Conservation (phyloP, 805 yeast genomes). For the Lipomyces lipofer region DNA sequence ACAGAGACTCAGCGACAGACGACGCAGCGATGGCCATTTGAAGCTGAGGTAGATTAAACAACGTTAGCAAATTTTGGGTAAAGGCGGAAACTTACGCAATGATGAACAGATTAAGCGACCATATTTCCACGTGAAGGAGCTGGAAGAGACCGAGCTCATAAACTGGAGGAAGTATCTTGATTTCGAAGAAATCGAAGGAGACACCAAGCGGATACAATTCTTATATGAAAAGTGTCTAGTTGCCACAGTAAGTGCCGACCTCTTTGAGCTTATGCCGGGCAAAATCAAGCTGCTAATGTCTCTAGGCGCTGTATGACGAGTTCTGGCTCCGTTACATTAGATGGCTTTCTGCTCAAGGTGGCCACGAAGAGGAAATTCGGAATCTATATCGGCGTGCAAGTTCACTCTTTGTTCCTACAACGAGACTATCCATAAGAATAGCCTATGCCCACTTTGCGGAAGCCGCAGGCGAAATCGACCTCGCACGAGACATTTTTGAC, state of each 20-base stretch:
- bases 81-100: background rate
- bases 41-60: slow-evolving; percentile 45
- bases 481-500: slow-evolving; percentile 36
- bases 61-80: background rate
- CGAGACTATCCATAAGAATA: slow-evolving; percentile 35
- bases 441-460: slow-evolving; percentile 40
- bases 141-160: slow-evolving; percentile 47
- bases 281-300: background rate
- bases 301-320: slow-evolving; percentile 51
- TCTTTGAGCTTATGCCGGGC: background rate
- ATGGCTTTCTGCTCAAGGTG: slow-evolving; percentile 47
- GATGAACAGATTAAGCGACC: slow-evolving; percentile 48
- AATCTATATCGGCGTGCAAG: slow-evolving; percentile 55
- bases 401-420: slow-evolving; percentile 37
- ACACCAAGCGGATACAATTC: slow-evolving; percentile 40
- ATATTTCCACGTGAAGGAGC: slow-evolving; percentile 54
- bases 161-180: slow-evolving; percentile 68
- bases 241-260: slow-evolving; percentile 42
- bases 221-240: slow-evolving; percentile 74
- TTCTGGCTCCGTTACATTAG: slow-evolving; percentile 70
- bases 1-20: slow-evolving; percentile 54
- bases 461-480: slow-evolving; percentile 32
- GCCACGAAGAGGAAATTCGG: slow-evolving; percentile 41
- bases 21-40: slow-evolving; percentile 67
- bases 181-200: slow-evolving; percentile 47